Evolutionary conservation across 306 rosid species (phyloP).

Genomic region (Quercus berberidifolia): DNA sequence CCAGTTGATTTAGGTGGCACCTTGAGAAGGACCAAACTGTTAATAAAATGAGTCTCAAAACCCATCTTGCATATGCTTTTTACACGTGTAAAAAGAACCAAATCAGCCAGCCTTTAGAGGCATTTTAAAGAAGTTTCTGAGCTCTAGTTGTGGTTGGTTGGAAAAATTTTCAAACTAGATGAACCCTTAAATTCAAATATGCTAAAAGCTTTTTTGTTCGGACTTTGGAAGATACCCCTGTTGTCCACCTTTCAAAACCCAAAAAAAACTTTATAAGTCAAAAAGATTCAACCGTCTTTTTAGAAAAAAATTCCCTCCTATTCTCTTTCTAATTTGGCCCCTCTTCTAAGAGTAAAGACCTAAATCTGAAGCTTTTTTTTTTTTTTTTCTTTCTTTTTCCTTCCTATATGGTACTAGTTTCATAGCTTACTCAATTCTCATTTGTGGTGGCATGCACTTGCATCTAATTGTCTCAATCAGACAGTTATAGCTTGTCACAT

Average conservation of each 20-base stretch:
- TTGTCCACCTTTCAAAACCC: not conserved
- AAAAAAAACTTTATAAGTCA: conserved; percentile 7
- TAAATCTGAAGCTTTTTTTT: not conserved
- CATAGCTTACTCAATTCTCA: not conserved
- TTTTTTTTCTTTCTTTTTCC: not conserved
- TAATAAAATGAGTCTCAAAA: not conserved
- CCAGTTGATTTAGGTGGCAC: too few relatives aligned
- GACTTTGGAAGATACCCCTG: conserved; percentile 30
- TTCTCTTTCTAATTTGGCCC: not conserved
- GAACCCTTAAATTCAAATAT: conserved; percentile 14
- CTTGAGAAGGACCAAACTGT: too few relatives aligned
- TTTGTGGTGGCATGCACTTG: not conserved
- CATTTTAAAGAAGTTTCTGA: not conserved
- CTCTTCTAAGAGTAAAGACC: not conserved
- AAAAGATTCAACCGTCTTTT: conserved; percentile 17
- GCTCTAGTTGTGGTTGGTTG: not conserved
- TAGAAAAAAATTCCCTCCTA: conserved; percentile 6
- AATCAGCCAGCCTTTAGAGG: not conserved
- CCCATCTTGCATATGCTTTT: not conserved
- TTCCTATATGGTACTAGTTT: not conserved
- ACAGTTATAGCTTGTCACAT: too few relatives aligned
- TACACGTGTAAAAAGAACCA: not conserved
- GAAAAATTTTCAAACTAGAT: not conserved
- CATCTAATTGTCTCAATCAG: too few relatives aligned
- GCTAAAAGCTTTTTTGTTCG: conserved; percentile 2